Base-by-base conservation (phyloP, 805 yeast genomes). In the Saturnispora sanitii region DNA sequence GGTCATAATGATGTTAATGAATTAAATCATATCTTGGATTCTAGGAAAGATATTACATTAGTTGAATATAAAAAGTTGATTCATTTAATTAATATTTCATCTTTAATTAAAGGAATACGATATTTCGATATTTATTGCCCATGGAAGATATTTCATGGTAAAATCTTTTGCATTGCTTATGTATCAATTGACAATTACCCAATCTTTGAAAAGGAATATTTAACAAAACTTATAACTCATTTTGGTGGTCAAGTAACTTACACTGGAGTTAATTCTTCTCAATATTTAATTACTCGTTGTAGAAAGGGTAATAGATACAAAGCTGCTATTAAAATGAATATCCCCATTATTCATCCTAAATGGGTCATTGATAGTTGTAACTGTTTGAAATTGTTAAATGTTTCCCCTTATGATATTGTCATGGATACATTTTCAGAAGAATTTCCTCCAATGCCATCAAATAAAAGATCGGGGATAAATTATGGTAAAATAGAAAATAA, bases 1-100 rank as follows among this genome's bases (percentile, higher is more conserved):
- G 86, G 85, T 2, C 67, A 66, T 31, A 60, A 71, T 22, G 60
- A 66, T 42, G 75, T 82, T 0, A 78, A 73, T 21, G 77, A 77
- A 53, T 75, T 68, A 55, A 59, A 58, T 38, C 77, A 65, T 51
- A 68, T 75, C 41, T 67, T 75, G 1, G 60, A 65, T 42, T 62
- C 65, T 42, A 58, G 84, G 41, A 60, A 62, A 37, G 88, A 82
- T 57, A 67, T 85, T 25, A 57, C 56, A 33, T 75, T 84, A 48
- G 53, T 84, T 15, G 54, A 59, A 11, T 70, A 77, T 0, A 65
- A 67, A 6, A 45, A 44, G 2, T 58, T 70, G 6, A 8, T 19
- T 6, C n/a, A 25, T 17, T 34, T 19, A 22, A 21, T 18, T 5
- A 15, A 27, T 5, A 5, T 21, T 9, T 34, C 21, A 33, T 6